Conservation (phyloP, 2,329 filamentous ascomycete species). For the Ophiosphaerella korrae region DNA sequence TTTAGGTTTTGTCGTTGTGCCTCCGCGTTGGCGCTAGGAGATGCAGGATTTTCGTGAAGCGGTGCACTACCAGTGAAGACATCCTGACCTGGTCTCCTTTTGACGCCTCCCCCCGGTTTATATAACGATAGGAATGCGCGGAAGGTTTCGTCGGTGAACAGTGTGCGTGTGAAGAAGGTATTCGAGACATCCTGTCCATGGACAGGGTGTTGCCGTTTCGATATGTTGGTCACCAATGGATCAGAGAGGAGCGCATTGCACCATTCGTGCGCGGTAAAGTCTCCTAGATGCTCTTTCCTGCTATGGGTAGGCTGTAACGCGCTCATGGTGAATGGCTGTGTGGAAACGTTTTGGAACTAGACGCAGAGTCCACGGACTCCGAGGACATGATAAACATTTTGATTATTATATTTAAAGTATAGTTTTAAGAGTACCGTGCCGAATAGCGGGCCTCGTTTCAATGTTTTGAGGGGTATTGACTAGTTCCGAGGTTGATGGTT, state of each 20-base stretch:
- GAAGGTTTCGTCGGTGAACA: conserved; percentile 29
- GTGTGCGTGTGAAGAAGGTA: conserved; percentile 26
- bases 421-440: no score
- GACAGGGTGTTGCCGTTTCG: conserved; percentile 13
- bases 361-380: background rate
- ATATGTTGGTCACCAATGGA: conserved; percentile 24
- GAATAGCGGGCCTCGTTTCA: no score
- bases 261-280: conserved; percentile 32
- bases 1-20: conserved; percentile 8
- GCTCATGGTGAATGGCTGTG: background rate
- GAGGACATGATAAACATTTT: no score
- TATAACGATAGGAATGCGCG: conserved; percentile 32
- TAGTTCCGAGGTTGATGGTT: no score
- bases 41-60: background rate
- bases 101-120: conserved; percentile 13
- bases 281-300: conserved; percentile 27
- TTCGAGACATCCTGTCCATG: conserved; percentile 19
- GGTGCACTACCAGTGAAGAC: conserved; percentile 10
- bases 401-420: no score
- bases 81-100: conserved; percentile 7
- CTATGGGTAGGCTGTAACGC: background rate
- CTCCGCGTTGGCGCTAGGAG: background rate
- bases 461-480: no score
- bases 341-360: background rate
- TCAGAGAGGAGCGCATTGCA: conserved; percentile 32